Percentiles rank a stretch among this genome's conserved stretches.
phyloP scores from a whole-genome alignment of 2,329 filamentous ascomycete species.

The Fusarium coicis region DNA sequence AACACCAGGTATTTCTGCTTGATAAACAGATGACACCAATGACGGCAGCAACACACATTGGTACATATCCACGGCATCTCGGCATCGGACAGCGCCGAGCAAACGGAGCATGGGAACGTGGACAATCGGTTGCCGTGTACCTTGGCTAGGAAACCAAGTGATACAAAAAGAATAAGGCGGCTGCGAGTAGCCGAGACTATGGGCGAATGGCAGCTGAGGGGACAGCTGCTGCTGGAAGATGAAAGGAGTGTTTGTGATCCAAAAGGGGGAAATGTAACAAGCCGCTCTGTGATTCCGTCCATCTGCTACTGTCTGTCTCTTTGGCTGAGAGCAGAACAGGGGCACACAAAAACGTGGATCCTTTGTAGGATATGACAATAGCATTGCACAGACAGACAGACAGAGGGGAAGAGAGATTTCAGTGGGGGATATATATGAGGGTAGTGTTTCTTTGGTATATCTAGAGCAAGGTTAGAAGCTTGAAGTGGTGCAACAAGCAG shows the following conservation, averaged over 20 bases:
- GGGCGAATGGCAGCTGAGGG: slow-evolving; percentile 12
- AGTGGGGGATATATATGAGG: background rate
- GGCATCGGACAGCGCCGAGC: slow-evolving; percentile 21
- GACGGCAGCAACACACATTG: background rate
- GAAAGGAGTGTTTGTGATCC: slow-evolving; percentile 25
- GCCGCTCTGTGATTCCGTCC: slow-evolving; percentile 26
- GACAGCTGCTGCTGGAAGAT: background rate
- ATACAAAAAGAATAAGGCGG: slow-evolving; percentile 25
- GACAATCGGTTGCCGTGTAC: slow-evolving; percentile 5
- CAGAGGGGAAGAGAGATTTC: too few species aligned
- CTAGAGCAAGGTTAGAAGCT: background rate
- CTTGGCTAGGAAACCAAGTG: slow-evolving; percentile 33
- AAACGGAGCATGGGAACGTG: slow-evolving; percentile 26
- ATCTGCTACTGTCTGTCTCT: background rate
- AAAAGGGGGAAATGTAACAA: slow-evolving; percentile 27
- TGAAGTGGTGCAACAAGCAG: background rate
- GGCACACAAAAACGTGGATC: slow-evolving; percentile 12
- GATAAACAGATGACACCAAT: slow-evolving; percentile 12
- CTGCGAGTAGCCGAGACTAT: slow-evolving; percentile 31
- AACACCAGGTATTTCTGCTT: background rate
- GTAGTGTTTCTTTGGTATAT: background rate
- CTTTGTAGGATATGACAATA: background rate
- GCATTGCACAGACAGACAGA: background rate
- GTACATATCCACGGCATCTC: slow-evolving; percentile 13
- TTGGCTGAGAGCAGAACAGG: background rate